Evolutionary conservation across 768 basidiomycete species (phyloP).

Genomic region (Lactarius sanguifluus): DNA sequence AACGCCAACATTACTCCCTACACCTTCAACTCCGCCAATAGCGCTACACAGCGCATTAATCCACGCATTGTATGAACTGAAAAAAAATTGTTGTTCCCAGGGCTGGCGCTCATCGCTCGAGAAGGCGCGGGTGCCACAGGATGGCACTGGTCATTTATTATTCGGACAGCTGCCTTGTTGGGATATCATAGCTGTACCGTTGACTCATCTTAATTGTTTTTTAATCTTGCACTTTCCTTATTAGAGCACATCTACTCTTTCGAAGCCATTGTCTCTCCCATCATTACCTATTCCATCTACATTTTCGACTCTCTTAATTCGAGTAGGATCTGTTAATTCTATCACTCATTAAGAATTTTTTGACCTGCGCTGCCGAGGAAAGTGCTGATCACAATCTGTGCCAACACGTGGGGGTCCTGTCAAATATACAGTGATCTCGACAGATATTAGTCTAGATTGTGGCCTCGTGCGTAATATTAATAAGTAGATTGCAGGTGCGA

Average conservation of each 20-base stretch:
- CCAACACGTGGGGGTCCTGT: background rate
- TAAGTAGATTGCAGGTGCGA: background rate
- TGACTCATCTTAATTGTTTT: constrained; percentile 3
- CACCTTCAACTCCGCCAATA: background rate
- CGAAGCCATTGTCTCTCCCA: background rate
- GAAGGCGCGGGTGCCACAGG: constrained; percentile 6
- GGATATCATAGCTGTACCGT: background rate
- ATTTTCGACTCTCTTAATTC: background rate
- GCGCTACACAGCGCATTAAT: background rate
- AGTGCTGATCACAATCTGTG: constrained; percentile 7
- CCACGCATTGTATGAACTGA: background rate
- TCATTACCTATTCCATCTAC: constrained; percentile 5
- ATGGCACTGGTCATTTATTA: background rate
- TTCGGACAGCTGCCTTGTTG: background rate
- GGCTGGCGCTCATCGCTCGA: background rate
- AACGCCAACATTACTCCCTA: background rate
- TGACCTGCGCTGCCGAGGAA: background rate
- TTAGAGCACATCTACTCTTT: constrained; percentile 17
- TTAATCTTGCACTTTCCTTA: constrained; percentile 14
- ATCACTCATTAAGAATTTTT: background rate
- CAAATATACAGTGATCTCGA: background rate
- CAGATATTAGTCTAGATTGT: background rate
- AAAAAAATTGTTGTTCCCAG: background rate
- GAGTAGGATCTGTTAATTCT: constrained; percentile 18
- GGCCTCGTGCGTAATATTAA: background rate